These are phyloP conservation scores for Boletus pseudo-olivaceus DNA, from an alignment of 768 basidiomycete genomes.

Conservation along the genomic window DNA sequence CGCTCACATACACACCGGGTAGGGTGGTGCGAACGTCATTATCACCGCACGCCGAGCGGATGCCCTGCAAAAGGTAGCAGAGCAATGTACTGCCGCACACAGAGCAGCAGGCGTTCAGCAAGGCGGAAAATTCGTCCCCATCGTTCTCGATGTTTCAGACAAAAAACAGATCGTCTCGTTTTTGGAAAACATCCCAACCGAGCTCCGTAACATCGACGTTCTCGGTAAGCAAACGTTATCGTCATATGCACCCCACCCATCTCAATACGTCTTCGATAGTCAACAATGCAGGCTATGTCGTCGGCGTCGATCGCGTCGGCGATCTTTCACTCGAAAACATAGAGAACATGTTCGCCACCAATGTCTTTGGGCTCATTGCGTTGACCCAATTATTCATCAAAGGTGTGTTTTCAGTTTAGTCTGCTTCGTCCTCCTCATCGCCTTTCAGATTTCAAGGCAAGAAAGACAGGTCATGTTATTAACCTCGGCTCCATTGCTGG, in stretches of 20 bases:
- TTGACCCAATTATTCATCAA: slow-evolving; percentile 73
- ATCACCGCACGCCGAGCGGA: slow-evolving; percentile 78
- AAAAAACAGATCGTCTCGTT: slow-evolving; percentile 65
- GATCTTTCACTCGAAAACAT: slow-evolving; percentile 73
- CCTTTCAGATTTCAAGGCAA: slow-evolving; percentile 67
- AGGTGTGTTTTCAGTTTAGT: slow-evolving; percentile 31
- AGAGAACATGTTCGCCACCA: slow-evolving; percentile 78
- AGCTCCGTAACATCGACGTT: slow-evolving; percentile 74
- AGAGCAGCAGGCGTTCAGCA: slow-evolving; percentile 65
- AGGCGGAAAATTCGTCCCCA: slow-evolving; percentile 72
- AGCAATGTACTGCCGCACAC: slow-evolving; percentile 65
- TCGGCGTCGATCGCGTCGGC: slow-evolving; percentile 84
- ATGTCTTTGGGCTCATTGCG: slow-evolving; percentile 81
- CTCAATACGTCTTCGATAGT: slow-evolving; percentile 32
- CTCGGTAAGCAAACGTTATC: slow-evolving; percentile 52
- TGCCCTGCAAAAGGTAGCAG: slow-evolving; percentile 64
- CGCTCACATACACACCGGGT: background rate
- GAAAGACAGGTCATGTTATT: slow-evolving; percentile 83
- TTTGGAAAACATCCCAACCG: slow-evolving; percentile 65
- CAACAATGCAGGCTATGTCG: slow-evolving; percentile 87
- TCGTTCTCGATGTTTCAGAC: slow-evolving; percentile 81
- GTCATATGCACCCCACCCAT: background rate
- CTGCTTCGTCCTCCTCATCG: slow-evolving; percentile 6
- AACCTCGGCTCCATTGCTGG: slow-evolving; percentile 95
- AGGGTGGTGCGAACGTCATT: slow-evolving; percentile 88